phyloP scores from a whole-genome alignment of 1,284 basidiomycete genomes.

The Polyporus tsugae region DNA sequence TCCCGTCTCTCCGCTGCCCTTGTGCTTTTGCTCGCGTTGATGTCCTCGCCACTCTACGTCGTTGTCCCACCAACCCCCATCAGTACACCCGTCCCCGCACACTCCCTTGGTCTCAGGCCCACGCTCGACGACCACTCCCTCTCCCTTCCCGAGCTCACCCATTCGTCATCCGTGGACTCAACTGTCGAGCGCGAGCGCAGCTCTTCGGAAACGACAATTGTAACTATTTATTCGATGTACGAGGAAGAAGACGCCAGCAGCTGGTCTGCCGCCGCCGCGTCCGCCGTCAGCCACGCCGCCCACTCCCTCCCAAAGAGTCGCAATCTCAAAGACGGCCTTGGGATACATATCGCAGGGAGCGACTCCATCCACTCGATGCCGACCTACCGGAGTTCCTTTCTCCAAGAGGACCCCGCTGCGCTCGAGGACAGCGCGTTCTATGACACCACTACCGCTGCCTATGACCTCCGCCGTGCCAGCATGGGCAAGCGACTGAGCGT shows the following conservation, averaged over 20 bases:
- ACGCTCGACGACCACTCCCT: slow-evolving; percentile 33
- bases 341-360: slow-evolving; percentile 32
- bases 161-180: slow-evolving; percentile 33
- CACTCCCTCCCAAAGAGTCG: slow-evolving; percentile 28
- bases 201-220: slow-evolving; percentile 65
- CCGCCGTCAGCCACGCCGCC: slow-evolving; percentile 41
- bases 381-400: slow-evolving; percentile 37
- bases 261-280: slow-evolving; percentile 48
- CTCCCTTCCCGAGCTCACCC: slow-evolving; percentile 40
- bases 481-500: slow-evolving; percentile 35
- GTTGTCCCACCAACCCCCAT: slow-evolving; percentile 52
- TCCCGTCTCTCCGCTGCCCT: slow-evolving; percentile 11
- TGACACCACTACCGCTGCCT: slow-evolving; percentile 36
- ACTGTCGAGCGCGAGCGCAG: slow-evolving; percentile 45
- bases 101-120: slow-evolving; percentile 38
- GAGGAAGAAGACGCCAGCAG: slow-evolving; percentile 48
- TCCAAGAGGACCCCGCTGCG: slow-evolving; percentile 33
- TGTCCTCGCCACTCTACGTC: slow-evolving; percentile 56
- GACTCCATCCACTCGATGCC: slow-evolving; percentile 24
- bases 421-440: slow-evolving; percentile 43
- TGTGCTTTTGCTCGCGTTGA: slow-evolving; percentile 36
- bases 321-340: slow-evolving; percentile 35
- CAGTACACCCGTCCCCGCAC: slow-evolving; percentile 31
- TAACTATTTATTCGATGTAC: slow-evolving; percentile 86
- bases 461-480: slow-evolving; percentile 37